phyloP scores from a whole-genome alignment of 1,284 basidiomycete genomes.

The Apiotrichum mycotoxinovorans region DNA sequence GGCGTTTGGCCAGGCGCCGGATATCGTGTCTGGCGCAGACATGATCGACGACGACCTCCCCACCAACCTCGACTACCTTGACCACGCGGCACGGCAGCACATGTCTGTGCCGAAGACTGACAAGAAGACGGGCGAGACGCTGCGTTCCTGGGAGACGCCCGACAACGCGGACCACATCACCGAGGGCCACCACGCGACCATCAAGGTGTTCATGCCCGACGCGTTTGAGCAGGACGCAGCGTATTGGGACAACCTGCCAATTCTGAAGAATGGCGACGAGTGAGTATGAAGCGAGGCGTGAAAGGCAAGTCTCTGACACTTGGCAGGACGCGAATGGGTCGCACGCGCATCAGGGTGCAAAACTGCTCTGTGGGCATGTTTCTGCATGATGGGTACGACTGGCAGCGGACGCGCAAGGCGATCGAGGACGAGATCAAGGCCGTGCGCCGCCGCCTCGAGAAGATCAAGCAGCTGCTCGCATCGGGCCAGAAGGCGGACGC shows the following conservation, averaged over 20 bases:
- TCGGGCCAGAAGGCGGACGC: conserved; percentile 84
- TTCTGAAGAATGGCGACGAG: conserved; percentile 46
- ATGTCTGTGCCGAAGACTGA: conserved; percentile 57
- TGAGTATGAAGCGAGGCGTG: conserved; percentile 22
- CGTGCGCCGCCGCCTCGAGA: conserved; percentile 78
- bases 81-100: conserved; percentile 56
- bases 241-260: conserved; percentile 63
- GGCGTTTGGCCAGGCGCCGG: conserved; percentile 69
- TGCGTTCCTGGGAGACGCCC: conserved; percentile 41
- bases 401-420: conserved; percentile 74
- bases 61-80: conserved; percentile 79
- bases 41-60: conserved; percentile 90
- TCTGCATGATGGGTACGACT: conserved; percentile 92
- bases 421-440: conserved; percentile 86
- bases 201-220: conserved; percentile 65
- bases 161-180: conserved; percentile 67
- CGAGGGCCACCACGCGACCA: conserved; percentile 87
- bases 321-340: conserved; percentile 21
- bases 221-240: conserved; percentile 62
- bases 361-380: conserved; percentile 64
- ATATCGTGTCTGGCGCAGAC: conserved; percentile 66
- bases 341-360: conserved; percentile 55
- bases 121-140: conserved; percentile 56
- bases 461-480: conserved; percentile 90
- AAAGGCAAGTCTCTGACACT: conserved; percentile 1